These are phyloP conservation scores for Maudiozyma barnettii DNA, from an alignment of 805 yeast species.

Conservation along the genomic window DNA sequence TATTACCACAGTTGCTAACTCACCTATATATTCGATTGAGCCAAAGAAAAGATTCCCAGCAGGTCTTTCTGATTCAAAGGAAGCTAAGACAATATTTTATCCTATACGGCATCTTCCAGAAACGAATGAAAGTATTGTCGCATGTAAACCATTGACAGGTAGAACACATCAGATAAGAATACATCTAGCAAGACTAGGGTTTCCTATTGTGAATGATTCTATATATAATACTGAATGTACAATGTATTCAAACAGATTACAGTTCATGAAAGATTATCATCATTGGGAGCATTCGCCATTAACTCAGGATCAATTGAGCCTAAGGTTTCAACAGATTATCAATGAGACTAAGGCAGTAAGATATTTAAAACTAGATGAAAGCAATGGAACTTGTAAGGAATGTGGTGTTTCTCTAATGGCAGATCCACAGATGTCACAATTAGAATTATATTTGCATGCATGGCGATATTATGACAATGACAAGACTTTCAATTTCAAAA, in stretches of 20 bases:
- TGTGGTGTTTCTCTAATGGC: conserved; percentile 19
- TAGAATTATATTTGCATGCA: conserved; percentile 28
- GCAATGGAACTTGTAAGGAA: conserved; percentile 13
- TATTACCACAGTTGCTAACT: conserved; percentile 6
- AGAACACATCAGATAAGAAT: conserved; percentile 93
- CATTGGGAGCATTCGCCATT: conserved; percentile 13
- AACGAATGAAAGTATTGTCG: conserved; percentile 44
- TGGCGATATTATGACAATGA: conserved; percentile 30
- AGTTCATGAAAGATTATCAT: conserved; percentile 14
- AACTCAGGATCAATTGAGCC: conserved; percentile 4
- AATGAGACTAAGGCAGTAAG: conserved; percentile 30
- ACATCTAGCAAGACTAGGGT: conserved; percentile 76
- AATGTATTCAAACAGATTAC: conserved; percentile 17
- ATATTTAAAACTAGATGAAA: conserved; percentile 9
- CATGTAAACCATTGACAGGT: conserved; percentile 85
- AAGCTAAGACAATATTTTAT: conserved; percentile 61
- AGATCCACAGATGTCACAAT: conserved; percentile 19
- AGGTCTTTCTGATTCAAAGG: conserved; percentile 37
- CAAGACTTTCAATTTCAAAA: conserved; percentile 31
- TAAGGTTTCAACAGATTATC: conserved; percentile 13
- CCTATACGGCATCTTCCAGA: conserved; percentile 53
- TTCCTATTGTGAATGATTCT: conserved; percentile 86
- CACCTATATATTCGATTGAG: conserved; percentile 58
- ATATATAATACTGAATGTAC: conserved; percentile 34
- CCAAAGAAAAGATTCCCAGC: conserved; percentile 58